Evolutionary conservation across 345 rosid species (phyloP), one percentile per base, ranked within the genome.

Genomic region (Hirschfeldia incana): DNA sequence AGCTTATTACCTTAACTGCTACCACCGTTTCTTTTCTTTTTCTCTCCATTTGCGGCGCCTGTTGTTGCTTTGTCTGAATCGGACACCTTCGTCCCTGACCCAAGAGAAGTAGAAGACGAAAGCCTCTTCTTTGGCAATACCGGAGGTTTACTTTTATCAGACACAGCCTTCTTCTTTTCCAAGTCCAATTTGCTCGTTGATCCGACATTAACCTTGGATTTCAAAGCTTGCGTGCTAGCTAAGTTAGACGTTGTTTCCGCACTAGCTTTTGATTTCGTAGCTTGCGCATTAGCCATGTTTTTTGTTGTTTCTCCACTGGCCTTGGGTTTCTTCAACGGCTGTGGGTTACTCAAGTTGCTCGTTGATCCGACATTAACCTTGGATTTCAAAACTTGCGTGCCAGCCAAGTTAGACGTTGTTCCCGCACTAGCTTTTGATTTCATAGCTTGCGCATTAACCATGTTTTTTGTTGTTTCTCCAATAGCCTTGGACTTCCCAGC

Each of bases 61-160:
- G 13, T 69, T 53, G 74, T 51, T 62, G 71, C 68, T 37, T 75
- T 80, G 62, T 75, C 61, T 4, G 30, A 32, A 53, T 39, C 83
- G 5, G 39, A 51, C 68, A 75, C 27, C 59, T 13, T 69, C 53
- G 65, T 80, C 13, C 70, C 28, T 67, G 29, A 34, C 58, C 69
- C 78, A 27, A 49, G 44, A 9, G 83, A 80, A 16, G 79, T 57
- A 39, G 83, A 79, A 28, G 75, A 68, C 12, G 75, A 69, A 49
- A 62, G 83, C 15, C 83, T 69, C 76, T 80, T 80, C 72, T 80
- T 80, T 13, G 79, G 75, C 79, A 74, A 57, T 17, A 80, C 76
- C 32, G 72, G 67, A 37, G 72, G 62, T 75, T 69, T 80, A 67
- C 64, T 57, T 36, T 75, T 70, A 30, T 75, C 78, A 68, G 74